phyloP scores from a whole-genome alignment of 768 basidiomycete species.

The Amanita subjunquillea region DNA sequence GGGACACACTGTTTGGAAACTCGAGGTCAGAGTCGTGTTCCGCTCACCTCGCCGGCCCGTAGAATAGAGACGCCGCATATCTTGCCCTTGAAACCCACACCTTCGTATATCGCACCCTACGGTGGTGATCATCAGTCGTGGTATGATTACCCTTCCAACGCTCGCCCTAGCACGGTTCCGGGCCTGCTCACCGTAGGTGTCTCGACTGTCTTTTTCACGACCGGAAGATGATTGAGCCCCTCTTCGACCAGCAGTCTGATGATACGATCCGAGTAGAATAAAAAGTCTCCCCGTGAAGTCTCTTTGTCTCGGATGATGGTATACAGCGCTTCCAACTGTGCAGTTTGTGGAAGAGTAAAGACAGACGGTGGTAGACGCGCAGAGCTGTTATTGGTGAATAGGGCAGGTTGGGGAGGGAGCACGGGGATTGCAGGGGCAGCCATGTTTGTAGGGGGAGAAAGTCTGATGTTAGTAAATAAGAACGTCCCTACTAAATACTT shows the following conservation, averaged over 20 bases:
- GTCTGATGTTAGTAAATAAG: too few species aligned
- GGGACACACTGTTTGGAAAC: background rate
- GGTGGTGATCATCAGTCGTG: background rate
- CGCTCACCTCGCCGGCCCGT: slow-evolving; percentile 77
- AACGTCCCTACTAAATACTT: too few species aligned
- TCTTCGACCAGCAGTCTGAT: slow-evolving; percentile 76
- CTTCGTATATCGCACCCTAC: slow-evolving; percentile 75
- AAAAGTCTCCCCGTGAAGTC: slow-evolving; percentile 86
- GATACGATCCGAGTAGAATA: slow-evolving; percentile 92
- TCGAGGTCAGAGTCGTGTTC: background rate
- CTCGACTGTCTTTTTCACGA: slow-evolving; percentile 61
- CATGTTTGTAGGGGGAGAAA: background rate
- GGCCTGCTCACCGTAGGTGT: slow-evolving; percentile 66
- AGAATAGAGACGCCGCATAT: slow-evolving; percentile 95
- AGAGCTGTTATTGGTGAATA: slow-evolving; percentile 12
- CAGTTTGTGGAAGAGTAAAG: slow-evolving; percentile 81
- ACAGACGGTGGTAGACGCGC: slow-evolving; percentile 66
- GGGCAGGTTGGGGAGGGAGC: slow-evolving; percentile 1
- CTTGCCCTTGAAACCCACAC: slow-evolving; percentile 92
- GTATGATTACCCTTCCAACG: background rate
- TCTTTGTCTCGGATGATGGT: slow-evolving; percentile 89
- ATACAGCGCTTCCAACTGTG: slow-evolving; percentile 90
- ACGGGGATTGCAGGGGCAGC: background rate
- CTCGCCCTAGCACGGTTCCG: background rate
- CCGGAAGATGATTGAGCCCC: slow-evolving; percentile 80